Conservation (phyloP, 2,329 filamentous ascomycete species). For the Conoideocrella luteorostrata region DNA sequence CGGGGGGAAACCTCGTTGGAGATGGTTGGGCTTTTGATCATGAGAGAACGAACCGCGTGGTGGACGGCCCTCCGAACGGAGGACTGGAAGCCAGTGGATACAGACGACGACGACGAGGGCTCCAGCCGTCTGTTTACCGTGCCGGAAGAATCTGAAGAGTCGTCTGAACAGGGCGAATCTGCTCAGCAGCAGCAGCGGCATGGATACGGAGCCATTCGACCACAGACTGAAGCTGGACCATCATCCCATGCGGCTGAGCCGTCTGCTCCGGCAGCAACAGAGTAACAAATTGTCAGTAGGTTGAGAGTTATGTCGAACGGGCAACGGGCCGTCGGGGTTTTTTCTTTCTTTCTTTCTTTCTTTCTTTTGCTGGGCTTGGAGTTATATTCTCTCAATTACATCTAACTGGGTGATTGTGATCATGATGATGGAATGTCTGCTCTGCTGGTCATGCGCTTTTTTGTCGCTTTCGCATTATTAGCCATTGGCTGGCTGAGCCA, state of each 20-base stretch:
- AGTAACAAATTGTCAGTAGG: too few species aligned
- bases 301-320: too few species aligned
- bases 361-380: too few species aligned
- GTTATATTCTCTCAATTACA: too few species aligned
- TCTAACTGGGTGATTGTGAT: too few species aligned
- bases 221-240: background rate
- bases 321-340: too few species aligned
- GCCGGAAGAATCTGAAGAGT: constrained; percentile 21
- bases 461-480: too few species aligned
- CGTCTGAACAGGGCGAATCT: constrained; percentile 11
- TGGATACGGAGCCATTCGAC: constrained; percentile 19
- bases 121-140: constrained; percentile 20
- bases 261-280: background rate
- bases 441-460: too few species aligned
- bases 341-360: constrained; percentile 8
- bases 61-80: constrained; percentile 21
- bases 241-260: background rate
- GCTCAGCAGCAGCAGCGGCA: too few species aligned
- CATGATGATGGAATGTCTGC: too few species aligned
- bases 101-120: constrained; percentile 12
- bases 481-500: too few species aligned
- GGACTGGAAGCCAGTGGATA: constrained; percentile 10
- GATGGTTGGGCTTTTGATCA: constrained; percentile 25
- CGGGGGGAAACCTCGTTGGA: constrained; percentile 10
- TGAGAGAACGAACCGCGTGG: constrained; percentile 23